Base-by-base conservation (phyloP, 345 rosid genomes). In the Lepidium didymum region DNA sequence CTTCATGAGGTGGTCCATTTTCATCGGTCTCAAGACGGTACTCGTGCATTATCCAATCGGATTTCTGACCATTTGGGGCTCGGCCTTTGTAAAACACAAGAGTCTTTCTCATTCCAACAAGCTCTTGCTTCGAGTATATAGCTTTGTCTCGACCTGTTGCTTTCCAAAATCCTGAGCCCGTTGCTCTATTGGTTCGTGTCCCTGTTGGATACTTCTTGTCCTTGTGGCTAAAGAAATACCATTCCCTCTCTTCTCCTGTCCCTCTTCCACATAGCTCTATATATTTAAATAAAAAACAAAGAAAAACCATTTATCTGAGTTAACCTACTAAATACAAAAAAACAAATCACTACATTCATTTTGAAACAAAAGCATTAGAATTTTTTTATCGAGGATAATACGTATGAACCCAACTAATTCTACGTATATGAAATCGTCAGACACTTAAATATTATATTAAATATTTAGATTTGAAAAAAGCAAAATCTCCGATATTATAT, bases 61-160 rank as follows among this genome's bases (percentile, higher is more conserved):
- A 94, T 49, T 91, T 94, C 31, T 83, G 95, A 31, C 97, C 99
- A 74, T 91, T 91, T 0, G 99, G 99, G 21, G 99, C 99, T 41
- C 99, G 80, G 6, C 99, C 99, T 81, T 84, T 82, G 68, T 94
- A 91, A 58, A 88, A 94, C 18, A 94, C 97, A 43, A 94, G 76
- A 49, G 99, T 94, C 78, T 94, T 91, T 62, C 99, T 88, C 99
- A 94, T 89, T 49, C 99, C 99, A 42, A 94, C 84, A 70, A 94
- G 78, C 80, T 86, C 83, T 58, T 87, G 91, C 75, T 87, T 86
- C 0, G 86, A 55, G 72, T 91, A 91, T 45, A 94, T 91, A 40
- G 91, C 85, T 80, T 94, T 94, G 83, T 94, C 99, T 72, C 99
- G 84, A 27, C 99, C 99, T 1, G 99, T 94, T 37, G 99, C 99